Evolutionary conservation across 2,329 filamentous ascomycete species (phyloP).

Genomic region (Nakataea oryzae): DNA sequence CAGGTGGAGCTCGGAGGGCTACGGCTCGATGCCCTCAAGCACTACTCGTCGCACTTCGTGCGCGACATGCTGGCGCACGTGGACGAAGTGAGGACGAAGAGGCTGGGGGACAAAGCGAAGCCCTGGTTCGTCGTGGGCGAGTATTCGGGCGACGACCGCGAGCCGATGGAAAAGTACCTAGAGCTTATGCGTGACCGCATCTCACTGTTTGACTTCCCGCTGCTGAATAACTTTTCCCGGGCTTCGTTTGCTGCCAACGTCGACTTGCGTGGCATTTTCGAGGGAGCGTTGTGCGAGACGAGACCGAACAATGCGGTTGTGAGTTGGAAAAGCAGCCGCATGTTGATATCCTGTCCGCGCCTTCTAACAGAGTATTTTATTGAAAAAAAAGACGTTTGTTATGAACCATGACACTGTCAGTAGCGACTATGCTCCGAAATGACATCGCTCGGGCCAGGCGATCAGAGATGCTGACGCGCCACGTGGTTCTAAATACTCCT

Average conservation of each 20-base stretch:
- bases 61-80: conserved; percentile 17
- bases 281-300: conserved; percentile 40
- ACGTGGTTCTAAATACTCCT: neutral
- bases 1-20: conserved; percentile 20
- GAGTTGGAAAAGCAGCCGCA: conserved; percentile 19
- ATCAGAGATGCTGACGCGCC: neutral
- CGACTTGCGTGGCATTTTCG: conserved; percentile 51
- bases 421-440: neutral
- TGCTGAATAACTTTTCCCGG: conserved; percentile 55
- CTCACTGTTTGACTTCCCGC: conserved; percentile 52
- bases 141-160: conserved; percentile 51
- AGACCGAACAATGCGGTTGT: conserved; percentile 47
- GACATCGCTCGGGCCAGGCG: neutral
- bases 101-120: conserved; percentile 20
- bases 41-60: conserved; percentile 21
- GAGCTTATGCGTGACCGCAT: conserved; percentile 44
- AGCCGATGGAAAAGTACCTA: conserved; percentile 29
- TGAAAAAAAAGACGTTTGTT: conserved; percentile 42
- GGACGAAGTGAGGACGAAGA: conserved; percentile 3
- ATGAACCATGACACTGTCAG: conserved; percentile 55
- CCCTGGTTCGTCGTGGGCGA: conserved; percentile 59
- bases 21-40: conserved; percentile 24
- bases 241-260: conserved; percentile 39
- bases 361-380: neutral
- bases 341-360: no score